A percentile compares a stretch with the other conserved stretches of the same genome.
phyloP scores from a whole-genome alignment of 2,329 filamentous ascomycete genomes.

The Penicillium sp. region DNA sequence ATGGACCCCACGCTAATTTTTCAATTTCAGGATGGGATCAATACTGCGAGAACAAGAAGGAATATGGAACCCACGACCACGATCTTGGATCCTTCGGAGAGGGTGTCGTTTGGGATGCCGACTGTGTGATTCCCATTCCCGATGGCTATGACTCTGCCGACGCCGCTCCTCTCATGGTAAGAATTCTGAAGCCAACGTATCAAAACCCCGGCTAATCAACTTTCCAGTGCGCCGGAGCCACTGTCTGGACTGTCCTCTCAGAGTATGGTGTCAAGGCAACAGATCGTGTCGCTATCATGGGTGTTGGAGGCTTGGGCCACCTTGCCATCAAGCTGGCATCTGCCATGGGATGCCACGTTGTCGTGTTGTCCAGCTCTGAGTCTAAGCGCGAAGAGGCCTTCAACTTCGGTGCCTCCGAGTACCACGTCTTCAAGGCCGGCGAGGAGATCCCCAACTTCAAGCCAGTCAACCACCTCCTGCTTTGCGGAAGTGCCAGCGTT shows the following conservation, averaged over 20 bases:
- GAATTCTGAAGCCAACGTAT: background rate
- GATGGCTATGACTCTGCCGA: conserved; percentile 31
- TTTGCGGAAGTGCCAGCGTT: conserved; percentile 27
- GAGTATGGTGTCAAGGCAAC: conserved; percentile 64
- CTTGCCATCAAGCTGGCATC: conserved; percentile 69
- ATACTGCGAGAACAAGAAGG: conserved; percentile 34
- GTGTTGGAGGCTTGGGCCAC: conserved; percentile 72
- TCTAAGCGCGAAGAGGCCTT: conserved; percentile 31
- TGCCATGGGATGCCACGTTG: conserved; percentile 66
- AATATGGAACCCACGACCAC: conserved; percentile 34
- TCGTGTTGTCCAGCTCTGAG: conserved; percentile 31
- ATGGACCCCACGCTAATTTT: background rate
- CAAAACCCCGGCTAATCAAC: background rate
- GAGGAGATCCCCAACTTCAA: conserved; percentile 23
- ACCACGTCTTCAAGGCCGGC: conserved; percentile 26
- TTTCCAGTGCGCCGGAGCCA: conserved; percentile 38
- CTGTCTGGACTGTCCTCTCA: conserved; percentile 59
- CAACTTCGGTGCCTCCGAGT: conserved; percentile 27
- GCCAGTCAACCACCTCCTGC: conserved; percentile 27
- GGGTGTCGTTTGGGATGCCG: conserved; percentile 36
- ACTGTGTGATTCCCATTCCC: conserved; percentile 42
- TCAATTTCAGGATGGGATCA: conserved; percentile 28
- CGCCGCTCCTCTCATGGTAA: conserved; percentile 34
- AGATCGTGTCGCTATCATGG: conserved; percentile 69
- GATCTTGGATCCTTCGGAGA: conserved; percentile 37